Conservation (phyloP, 768 basidiomycete genomes). For the Termitomyces sp. region DNA sequence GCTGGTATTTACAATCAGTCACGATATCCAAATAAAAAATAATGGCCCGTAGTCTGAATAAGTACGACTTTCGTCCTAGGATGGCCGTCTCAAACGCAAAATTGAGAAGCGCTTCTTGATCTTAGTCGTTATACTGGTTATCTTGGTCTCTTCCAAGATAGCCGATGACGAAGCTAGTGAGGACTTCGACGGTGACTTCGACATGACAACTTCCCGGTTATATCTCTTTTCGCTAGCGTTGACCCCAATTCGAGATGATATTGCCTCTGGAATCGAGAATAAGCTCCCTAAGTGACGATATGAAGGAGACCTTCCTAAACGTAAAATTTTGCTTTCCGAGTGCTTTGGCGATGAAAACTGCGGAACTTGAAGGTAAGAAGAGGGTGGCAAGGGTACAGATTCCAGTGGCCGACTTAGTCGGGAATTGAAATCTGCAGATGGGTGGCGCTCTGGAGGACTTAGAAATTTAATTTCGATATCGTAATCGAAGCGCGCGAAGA, state of each 20-base stretch:
- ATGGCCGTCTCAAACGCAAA: slow-evolving; percentile 6
- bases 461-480: slow-evolving; percentile 1
- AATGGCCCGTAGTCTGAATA: not conserved
- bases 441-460: not conserved
- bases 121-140: slow-evolving; percentile 7
- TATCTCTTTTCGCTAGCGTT: not conserved
- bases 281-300: slow-evolving; percentile 3
- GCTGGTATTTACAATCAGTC: not conserved
- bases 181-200: not conserved
- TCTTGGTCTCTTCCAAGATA: not conserved
- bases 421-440: not conserved
- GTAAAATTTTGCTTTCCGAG: not conserved
- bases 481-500: slow-evolving; percentile 15
- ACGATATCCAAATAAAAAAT: not conserved
- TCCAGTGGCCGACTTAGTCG: not conserved
- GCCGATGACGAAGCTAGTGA: slow-evolving; percentile 3
- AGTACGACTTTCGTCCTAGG: not conserved
- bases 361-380: slow-evolving; percentile 11
- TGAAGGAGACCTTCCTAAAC: slow-evolving; percentile 1
- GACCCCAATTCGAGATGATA: slow-evolving; percentile 10
- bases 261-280: slow-evolving; percentile 10
- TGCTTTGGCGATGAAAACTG: not conserved
- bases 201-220: not conserved
- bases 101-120: slow-evolving; percentile 14
- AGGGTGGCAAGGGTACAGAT: not conserved